These are phyloP conservation scores for Ophioceras dolichostomum DNA, from an alignment of 2,329 filamentous ascomycete genomes.

Conservation along the genomic window DNA sequence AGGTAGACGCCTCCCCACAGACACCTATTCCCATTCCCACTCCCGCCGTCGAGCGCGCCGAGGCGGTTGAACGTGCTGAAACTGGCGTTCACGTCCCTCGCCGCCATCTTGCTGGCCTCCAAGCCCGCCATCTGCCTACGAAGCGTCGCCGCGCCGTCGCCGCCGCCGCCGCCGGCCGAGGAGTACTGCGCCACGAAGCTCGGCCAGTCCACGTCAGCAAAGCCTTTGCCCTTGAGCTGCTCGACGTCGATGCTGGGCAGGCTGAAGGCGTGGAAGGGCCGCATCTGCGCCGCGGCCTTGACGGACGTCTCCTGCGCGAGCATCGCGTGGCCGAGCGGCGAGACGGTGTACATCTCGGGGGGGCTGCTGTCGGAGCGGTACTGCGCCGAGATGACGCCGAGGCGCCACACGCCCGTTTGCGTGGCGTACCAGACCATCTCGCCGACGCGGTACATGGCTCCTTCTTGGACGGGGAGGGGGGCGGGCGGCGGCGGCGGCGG, in stretches of 20 bases:
- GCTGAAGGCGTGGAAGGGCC: conserved; percentile 24
- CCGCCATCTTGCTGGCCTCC: conserved; percentile 24
- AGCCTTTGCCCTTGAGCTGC: conserved; percentile 13
- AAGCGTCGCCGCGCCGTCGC: conserved; percentile 2
- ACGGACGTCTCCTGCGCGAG: conserved; percentile 9
- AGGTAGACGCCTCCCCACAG: conserved; percentile 20
- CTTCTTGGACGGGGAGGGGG: conserved; percentile 7
- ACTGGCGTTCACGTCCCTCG: conserved; percentile 20
- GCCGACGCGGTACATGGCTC: conserved; percentile 17
- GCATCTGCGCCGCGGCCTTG: conserved; percentile 15
- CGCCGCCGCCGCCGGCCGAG: neutral
- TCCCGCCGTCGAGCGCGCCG: neutral
- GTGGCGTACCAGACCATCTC: conserved; percentile 22
- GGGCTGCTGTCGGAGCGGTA: conserved; percentile 5
- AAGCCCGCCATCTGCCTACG: conserved; percentile 16
- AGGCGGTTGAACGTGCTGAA: conserved; percentile 19
- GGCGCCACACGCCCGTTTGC: conserved; percentile 18
- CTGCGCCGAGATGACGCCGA: conserved; percentile 16
- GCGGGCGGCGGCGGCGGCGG: conserved; percentile 1
- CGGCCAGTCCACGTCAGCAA: conserved; percentile 17
- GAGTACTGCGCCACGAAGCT: conserved; percentile 8
- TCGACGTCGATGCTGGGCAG: conserved; percentile 15
- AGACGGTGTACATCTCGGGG: conserved; percentile 12
- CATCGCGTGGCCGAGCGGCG: conserved; percentile 16
- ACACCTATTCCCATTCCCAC: conserved; percentile 8